phyloP scores from a whole-genome alignment of 2,329 filamentous ascomycete species.

The Colletotrichum endophyticum region DNA sequence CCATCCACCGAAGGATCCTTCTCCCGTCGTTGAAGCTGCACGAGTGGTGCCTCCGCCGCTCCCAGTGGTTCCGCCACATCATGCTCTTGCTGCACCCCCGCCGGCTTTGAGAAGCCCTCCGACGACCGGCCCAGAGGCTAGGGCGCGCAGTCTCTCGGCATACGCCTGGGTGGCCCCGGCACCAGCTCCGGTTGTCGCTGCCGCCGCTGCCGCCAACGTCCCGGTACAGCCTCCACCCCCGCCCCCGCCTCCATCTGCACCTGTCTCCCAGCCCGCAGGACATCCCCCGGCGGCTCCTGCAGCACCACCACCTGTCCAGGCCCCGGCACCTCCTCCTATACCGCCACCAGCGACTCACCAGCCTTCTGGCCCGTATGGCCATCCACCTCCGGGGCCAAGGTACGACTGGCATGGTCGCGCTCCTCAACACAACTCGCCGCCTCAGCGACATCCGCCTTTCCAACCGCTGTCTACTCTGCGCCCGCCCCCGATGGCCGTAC shows the following conservation, averaged over 20 bases:
- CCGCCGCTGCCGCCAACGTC: slow-evolving; percentile 26
- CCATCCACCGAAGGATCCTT: slow-evolving; percentile 25
- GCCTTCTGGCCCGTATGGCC: slow-evolving; percentile 36
- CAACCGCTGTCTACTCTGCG: slow-evolving; percentile 49
- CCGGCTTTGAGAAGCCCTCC: slow-evolving; percentile 20
- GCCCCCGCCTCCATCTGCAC: slow-evolving; percentile 17
- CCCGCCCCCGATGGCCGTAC: slow-evolving; percentile 50
- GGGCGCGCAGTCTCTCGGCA: slow-evolving; percentile 19
- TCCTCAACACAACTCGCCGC: slow-evolving; percentile 52
- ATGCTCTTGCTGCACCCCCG: slow-evolving; percentile 28
- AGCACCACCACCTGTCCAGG: slow-evolving; percentile 9
- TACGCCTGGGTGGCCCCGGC: slow-evolving; percentile 20
- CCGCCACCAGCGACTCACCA: slow-evolving; percentile 42
- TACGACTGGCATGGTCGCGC: slow-evolving; percentile 55
- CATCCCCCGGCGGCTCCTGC: slow-evolving; percentile 23
- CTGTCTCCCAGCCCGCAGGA: slow-evolving; percentile 7
- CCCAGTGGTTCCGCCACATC: slow-evolving; percentile 26
- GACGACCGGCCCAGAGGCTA: slow-evolving; percentile 15
- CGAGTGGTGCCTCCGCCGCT: slow-evolving; percentile 22
- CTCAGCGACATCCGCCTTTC: slow-evolving; percentile 45
- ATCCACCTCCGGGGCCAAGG: slow-evolving; percentile 10
- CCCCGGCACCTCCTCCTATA: slow-evolving; percentile 32
- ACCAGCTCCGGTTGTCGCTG: slow-evolving; percentile 1
- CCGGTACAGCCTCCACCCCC: slow-evolving; percentile 14
- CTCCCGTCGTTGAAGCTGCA: slow-evolving; percentile 1